phyloP scores from a whole-genome alignment of 2,329 filamentous ascomycete genomes.

The Fusarium guadeloupense region DNA sequence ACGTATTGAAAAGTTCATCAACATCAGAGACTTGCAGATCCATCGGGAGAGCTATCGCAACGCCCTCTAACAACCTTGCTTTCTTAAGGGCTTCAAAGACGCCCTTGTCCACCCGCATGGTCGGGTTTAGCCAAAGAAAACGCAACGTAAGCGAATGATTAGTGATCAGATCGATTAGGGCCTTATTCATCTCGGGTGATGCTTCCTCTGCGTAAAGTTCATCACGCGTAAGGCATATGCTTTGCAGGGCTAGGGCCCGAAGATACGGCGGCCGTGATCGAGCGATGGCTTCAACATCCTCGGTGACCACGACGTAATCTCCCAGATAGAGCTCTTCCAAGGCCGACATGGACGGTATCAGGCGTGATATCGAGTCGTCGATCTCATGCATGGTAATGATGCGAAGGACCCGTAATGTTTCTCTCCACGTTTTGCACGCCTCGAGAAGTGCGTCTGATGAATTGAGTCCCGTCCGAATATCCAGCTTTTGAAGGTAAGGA shows the following conservation, averaged over 20 bases:
- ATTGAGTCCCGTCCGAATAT: background rate
- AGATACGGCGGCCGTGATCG: background rate
- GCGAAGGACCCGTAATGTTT: constrained; percentile 5
- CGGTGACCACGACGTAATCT: background rate
- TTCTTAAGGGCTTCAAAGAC: background rate
- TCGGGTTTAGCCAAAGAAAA: background rate
- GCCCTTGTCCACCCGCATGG: background rate
- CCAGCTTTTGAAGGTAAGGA: constrained; percentile 2
- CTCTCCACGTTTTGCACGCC: constrained; percentile 12
- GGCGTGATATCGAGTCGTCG: background rate
- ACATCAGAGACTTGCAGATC: background rate
- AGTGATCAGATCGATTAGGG: background rate
- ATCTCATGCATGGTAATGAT: background rate
- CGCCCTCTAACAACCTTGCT: background rate
- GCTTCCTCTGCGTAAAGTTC: background rate
- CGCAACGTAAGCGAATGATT: constrained; percentile 2
- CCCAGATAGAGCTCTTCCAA: background rate
- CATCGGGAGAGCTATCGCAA: background rate
- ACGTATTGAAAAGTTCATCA: background rate
- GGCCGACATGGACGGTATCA: background rate
- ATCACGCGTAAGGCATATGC: background rate
- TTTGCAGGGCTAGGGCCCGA: background rate
- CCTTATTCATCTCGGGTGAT: background rate
- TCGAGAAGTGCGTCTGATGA: background rate
- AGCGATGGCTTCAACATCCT: background rate